phyloP scores from a whole-genome alignment of 2,329 filamentous ascomycete species.

The Nemania sp. region DNA sequence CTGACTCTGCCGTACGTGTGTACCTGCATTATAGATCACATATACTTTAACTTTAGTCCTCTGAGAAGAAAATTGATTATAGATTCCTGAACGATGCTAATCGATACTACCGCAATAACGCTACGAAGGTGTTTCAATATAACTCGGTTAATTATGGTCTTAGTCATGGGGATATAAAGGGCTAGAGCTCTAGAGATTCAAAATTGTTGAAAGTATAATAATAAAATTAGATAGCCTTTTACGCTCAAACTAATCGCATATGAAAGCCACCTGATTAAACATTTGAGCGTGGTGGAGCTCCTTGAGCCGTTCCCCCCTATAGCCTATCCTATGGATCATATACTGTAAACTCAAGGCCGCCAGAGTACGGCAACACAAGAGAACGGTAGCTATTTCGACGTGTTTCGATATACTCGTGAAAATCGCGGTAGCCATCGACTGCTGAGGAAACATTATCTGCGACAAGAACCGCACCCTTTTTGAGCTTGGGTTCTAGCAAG shows the following conservation, averaged over 20 bases:
- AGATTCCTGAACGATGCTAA: too few relatives aligned
- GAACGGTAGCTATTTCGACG: slow-evolving; percentile 62
- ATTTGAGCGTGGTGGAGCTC: not conserved
- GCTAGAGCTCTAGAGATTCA: too few relatives aligned
- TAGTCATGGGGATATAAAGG: too few relatives aligned
- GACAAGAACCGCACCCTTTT: slow-evolving; percentile 61
- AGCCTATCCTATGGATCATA: slow-evolving; percentile 33
- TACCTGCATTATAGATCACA: too few relatives aligned
- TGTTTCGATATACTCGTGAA: slow-evolving; percentile 60
- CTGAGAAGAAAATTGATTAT: too few relatives aligned
- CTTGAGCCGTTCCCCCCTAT: not conserved
- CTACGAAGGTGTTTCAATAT: too few relatives aligned
- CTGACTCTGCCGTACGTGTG: too few relatives aligned
- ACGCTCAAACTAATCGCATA: not conserved
- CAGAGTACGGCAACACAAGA: slow-evolving; percentile 61
- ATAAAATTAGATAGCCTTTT: not conserved
- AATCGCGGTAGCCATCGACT: slow-evolving; percentile 58
- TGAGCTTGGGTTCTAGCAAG: slow-evolving; percentile 59
- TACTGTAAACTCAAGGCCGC: slow-evolving; percentile 55
- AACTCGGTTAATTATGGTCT: too few relatives aligned
- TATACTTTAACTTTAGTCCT: too few relatives aligned
- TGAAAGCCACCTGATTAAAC: not conserved
- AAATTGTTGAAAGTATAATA: too few relatives aligned
- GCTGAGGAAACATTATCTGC: slow-evolving; percentile 61
- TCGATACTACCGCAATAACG: too few relatives aligned